phyloP scores from a whole-genome alignment of 768 basidiomycete species.

The Xerocomus potaroensis region DNA sequence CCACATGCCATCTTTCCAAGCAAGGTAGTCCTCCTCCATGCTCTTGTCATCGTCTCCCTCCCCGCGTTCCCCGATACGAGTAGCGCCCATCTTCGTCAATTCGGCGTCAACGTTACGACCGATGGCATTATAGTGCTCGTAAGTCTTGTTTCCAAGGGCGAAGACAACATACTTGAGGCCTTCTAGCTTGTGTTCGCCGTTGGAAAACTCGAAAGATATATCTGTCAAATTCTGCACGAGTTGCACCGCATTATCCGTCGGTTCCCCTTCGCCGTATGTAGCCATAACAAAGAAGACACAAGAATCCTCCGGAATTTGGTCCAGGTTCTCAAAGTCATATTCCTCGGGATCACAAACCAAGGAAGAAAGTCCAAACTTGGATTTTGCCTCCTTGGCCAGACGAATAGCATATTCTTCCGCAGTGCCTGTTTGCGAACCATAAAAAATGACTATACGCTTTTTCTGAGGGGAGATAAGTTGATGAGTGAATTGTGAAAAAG shows the following conservation, averaged over 20 bases:
- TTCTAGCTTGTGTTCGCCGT: conserved; percentile 67
- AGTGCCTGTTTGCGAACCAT: conserved; percentile 97
- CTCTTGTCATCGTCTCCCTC: conserved; percentile 99
- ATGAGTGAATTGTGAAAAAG: conserved; percentile 4
- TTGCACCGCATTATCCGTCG: conserved; percentile 94
- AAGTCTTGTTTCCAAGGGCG: conserved; percentile 87
- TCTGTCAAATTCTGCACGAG: conserved; percentile 92
- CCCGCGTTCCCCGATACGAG: conserved; percentile 82
- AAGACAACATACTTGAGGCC: conserved; percentile 95
- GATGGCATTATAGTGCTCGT: conserved; percentile 95
- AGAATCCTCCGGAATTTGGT: conserved; percentile 81
- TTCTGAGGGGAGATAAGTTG: conserved; percentile 49
- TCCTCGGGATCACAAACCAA: conserved; percentile 98
- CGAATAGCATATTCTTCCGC: conserved; percentile 98
- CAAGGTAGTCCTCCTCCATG: conserved; percentile 99
- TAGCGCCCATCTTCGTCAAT: conserved; percentile 75
- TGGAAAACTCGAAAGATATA: conserved; percentile 81
- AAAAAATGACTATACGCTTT: conserved; percentile 96
- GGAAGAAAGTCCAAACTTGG: conserved; percentile 91
- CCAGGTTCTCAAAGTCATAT: conserved; percentile 96
- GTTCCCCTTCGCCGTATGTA: conserved; percentile 98
- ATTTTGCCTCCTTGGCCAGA: conserved; percentile 96
- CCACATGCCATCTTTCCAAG: conserved; percentile 99
- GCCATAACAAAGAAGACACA: conserved; percentile 95
- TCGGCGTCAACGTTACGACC: conserved; percentile 71